Percentiles rank a stretch among this genome's conserved stretches.
These are phyloP conservation scores for Tolypocladium cylindrosporum DNA, from an alignment of 2,329 filamentous ascomycete species.

Conservation along the genomic window DNA sequence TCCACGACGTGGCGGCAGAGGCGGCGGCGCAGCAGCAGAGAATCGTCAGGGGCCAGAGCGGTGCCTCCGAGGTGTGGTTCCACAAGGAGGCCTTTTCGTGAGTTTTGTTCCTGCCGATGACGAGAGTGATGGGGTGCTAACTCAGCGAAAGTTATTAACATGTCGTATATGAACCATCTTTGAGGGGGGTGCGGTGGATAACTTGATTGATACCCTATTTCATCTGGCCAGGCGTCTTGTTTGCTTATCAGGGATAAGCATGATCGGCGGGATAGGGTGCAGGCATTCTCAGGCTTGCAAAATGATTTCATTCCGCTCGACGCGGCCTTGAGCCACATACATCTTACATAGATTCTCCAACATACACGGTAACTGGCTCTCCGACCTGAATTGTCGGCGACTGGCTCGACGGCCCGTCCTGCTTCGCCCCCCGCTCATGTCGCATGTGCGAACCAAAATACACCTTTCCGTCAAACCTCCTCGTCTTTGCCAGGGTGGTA, in stretches of 20 bases:
- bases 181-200: neutral
- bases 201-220: neutral
- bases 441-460: constrained; percentile 81
- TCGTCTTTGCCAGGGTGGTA: constrained; percentile 76
- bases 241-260: neutral
- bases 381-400: constrained; percentile 38
- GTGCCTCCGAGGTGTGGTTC: constrained; percentile 12
- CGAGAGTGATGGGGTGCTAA: neutral
- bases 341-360: neutral
- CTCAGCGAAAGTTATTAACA: neutral
- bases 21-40: constrained; percentile 11
- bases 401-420: constrained; percentile 9
- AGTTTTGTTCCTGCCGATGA: neutral
- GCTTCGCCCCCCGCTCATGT: constrained; percentile 21
- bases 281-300: neutral
- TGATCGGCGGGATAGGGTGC: neutral
- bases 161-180: neutral
- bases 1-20: constrained; percentile 9
- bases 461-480: constrained; percentile 73
- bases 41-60: constrained; percentile 5
- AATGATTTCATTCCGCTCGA: neutral
- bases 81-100: constrained; percentile 14
- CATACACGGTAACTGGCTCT: constrained; percentile 26
- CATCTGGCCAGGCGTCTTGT: neutral
- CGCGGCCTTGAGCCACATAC: too few species aligned